Evolutionary conservation across 441 rosid genomes (phyloP), one percentile per base, ranked within the genome.

Genomic region (Erysimum cheiri): DNA sequence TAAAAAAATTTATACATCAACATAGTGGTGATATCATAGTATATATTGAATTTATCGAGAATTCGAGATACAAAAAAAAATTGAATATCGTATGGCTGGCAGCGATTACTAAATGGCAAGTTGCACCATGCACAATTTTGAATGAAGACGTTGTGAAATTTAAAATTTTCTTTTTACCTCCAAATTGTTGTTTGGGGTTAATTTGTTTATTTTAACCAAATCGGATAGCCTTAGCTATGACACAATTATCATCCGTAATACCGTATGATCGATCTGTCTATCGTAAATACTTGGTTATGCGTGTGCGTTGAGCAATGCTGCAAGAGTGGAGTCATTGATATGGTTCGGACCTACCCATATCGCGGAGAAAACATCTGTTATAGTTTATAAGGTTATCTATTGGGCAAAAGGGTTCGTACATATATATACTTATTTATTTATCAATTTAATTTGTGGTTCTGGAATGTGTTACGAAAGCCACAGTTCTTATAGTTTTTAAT

Each of bases 391-490:
- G 10, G 32, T 26, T 2, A 14, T 60, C 28, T 26, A 15, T 43
- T 60, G 5, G 68, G 33, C 10, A 12, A 47, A 63, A 48, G 24
- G n/a, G 35, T 9, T 63, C 44, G 67, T 63, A 1, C 7, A 5
- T 47, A 35, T 14, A 14, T 32, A 22, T 14, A 14, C 0, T 15
- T 29, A 4, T 19, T 44, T 44, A 35, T 35, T 24, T 1, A 49
- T 17, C 9, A 40, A 13, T 31, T 19, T 4, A 61, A 32, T 40
- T n/a, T 52, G 61, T 53, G 68, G 74, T n/a, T 61, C 15, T 33
- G 19, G 26, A 68, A 35, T 8, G 57, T 57, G 73, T 28, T 37
- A 26, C 37, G 55, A 33, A 52, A 53, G 46, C 60, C 43, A 40
- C 60, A 52, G n/a, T 26, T 62, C 17, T 9, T 53, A 36, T 37